Base-by-base conservation (phyloP, 108 stramenopile species). In the Skeletonema marinoi region DNA sequence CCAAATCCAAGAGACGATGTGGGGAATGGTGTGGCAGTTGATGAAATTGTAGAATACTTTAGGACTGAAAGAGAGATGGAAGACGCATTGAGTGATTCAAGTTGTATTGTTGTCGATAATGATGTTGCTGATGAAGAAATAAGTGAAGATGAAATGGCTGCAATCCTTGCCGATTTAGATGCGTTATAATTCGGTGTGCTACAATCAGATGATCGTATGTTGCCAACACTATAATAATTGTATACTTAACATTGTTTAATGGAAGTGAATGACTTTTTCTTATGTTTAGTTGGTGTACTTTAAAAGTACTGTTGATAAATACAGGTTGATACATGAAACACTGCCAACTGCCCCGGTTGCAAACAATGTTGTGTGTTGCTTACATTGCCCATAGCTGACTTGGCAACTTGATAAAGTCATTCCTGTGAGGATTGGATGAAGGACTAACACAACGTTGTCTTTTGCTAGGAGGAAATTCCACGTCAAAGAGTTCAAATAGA, bases 131-230 rank as follows among this genome's bases (percentile, higher is more conserved):
- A 68, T 17, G 76, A 80, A n/a, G 73, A 81, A 33, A 67, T 86
- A 71, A 70, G 69, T 39, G 88, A 92, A 35, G 86, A 87, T 17
- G 85, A 92, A 31, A 68, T 91, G 54, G 70, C 60, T 11, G 56
- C 56, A 19, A 86, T 91, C 56, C 62, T 91, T 6, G 87, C 88
- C n/a, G 90, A 91, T 65, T 75, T 91, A 58, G 87, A 87, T 71
- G 70, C 71, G 21, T 33, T 86, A 59, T 87, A 54, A 83, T 30
- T 3, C 14, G 8, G 56, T 25, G 29, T 75, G 31, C 68, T 36
- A 36, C 25, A 25, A 30, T 36, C 2, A 36, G n/a, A 21, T 13
- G 32, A 11, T 35, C 33, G 38, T 11, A 61, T 31, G 3, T 62
- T 41, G 9, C 9, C 38, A 41, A 12, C 41, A 3, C 29, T 44